phyloP scores from a whole-genome alignment of 306 rosid genomes.

The Trifolium dubium region DNA sequence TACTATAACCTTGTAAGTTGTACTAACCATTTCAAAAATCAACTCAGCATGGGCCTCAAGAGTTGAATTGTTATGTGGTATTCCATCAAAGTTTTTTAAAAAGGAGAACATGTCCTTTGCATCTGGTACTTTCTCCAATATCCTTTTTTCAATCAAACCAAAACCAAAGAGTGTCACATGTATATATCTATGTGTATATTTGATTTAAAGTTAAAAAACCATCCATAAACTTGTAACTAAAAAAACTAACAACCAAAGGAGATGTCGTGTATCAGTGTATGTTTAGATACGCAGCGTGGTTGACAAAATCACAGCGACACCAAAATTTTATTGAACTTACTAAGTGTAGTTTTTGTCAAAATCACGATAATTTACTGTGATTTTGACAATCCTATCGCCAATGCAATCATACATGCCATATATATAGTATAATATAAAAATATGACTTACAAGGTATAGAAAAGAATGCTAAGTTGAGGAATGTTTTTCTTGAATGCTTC shows the following conservation, averaged over 20 bases:
- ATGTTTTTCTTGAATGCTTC: constrained; percentile 38
- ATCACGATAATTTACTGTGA: too few species aligned
- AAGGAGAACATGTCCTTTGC: constrained; percentile 45
- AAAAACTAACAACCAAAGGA: too few species aligned
- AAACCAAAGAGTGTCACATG: not conserved
- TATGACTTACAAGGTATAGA: constrained; percentile 38
- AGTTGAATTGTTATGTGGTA: constrained; percentile 39
- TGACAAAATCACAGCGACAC: too few species aligned
- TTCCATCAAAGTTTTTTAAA: constrained; percentile 35
- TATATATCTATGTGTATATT: not conserved
- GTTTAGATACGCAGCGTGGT: too few species aligned
- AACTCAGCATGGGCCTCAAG: constrained; percentile 40
- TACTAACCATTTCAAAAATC: constrained; percentile 47
- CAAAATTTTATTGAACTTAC: too few species aligned
- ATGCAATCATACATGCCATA: too few species aligned
- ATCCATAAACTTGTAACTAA: not conserved
- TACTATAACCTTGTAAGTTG: not conserved
- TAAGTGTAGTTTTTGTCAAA: too few species aligned
- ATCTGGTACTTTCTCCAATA: constrained; percentile 44
- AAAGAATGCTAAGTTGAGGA: constrained; percentile 36
- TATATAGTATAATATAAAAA: not conserved
- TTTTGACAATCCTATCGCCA: too few species aligned
- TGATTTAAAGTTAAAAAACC: not conserved
- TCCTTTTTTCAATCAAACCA: constrained; percentile 29
- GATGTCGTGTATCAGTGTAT: too few species aligned